A percentile compares a stretch with the other conserved stretches of the same genome.
Evolutionary conservation across 768 basidiomycete genomes (phyloP).

Genomic region (Lyophyllum atratum): DNA sequence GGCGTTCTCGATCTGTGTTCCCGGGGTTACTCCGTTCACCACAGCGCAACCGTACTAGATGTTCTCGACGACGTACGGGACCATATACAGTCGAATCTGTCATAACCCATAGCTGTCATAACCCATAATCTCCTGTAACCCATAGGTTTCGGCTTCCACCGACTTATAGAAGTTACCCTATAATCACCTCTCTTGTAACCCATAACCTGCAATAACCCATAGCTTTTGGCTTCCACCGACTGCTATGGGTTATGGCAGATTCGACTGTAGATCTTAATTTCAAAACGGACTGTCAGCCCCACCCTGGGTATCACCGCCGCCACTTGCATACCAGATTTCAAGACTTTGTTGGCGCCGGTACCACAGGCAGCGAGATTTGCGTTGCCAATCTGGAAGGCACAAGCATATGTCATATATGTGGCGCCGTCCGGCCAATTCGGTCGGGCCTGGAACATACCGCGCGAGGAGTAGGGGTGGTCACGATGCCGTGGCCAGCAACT

Average conservation of each 20-base stretch:
- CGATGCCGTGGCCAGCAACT: conserved; percentile 27
- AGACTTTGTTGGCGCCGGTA: conserved; percentile 24
- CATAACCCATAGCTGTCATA: neutral
- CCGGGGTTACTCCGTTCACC: neutral
- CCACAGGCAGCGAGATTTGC: conserved; percentile 33
- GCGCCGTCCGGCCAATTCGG: neutral
- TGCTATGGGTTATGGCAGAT: no score
- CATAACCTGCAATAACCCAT: neutral
- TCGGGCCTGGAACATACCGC: conserved; percentile 15
- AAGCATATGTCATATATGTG: neutral
- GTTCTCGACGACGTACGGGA: conserved; percentile 25
- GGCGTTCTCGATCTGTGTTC: conserved; percentile 32
- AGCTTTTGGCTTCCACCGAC: no score
- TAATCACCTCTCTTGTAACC: neutral
- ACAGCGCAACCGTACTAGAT: neutral
- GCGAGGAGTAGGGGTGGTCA: conserved; percentile 31
- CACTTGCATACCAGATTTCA: conserved; percentile 26
- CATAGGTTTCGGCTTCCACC: neutral
- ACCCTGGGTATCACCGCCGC: neutral
- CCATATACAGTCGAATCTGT: conserved; percentile 15
- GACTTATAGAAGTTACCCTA: neutral
- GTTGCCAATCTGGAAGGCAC: conserved; percentile 26
- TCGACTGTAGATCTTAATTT: neutral
- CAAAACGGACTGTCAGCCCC: neutral
- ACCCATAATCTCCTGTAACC: neutral